Base-by-base conservation (phyloP, 305 asterid genomes). In the Fraxinus baroniana region DNA sequence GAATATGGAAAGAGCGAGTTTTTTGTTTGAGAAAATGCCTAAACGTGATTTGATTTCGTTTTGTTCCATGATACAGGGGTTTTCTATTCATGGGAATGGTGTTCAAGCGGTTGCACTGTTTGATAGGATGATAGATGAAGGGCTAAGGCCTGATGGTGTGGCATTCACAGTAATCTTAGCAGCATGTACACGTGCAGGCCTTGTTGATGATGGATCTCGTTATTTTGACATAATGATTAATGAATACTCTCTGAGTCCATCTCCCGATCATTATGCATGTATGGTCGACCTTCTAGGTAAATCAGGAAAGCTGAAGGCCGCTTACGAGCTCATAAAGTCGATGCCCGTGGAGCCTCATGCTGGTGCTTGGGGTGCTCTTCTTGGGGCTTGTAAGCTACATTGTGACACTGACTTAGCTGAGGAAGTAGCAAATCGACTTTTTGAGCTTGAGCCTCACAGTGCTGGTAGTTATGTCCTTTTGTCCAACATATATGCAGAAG, bases 281-380 rank as follows among this genome's bases (percentile, higher is more conserved):
- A 74, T 90, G 86, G 93, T 93, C 7, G 91, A 88, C 85, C 92
- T 94, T 88, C 93, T 94, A 71, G 95, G 97, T 30, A 90, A 90
- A 70, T 91, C 93, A 36, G 95, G 97, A 76, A 92, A 85, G 84
- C 90, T 92, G 41, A 85, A 88, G 88, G 91, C 87, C 10, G 97
- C 98, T 1, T 93, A 92, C 55, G 93, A 93, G 87, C 89, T 94
- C 74, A 85, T 93, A 76, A 83, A 68, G 79, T 87, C 87, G 22
- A 87, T 86, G 87, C 93, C 95, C 2, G 84, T 91, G 36, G 92
- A 89, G 77, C 87, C 92, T 15, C 88, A 91, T 84, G 91, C 90
- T 55, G 91, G 97, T 85, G 97, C 94, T 46, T 94, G 95, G 97
- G 98, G 97, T 55, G 97, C 98, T 33, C 94, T 93, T 84, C 95